Percentiles rank a stretch among this genome's conserved stretches.
These are phyloP conservation scores for Coniophora puteana DNA, from an alignment of 1,284 basidiomycete genomes.

Conservation along the genomic window DNA sequence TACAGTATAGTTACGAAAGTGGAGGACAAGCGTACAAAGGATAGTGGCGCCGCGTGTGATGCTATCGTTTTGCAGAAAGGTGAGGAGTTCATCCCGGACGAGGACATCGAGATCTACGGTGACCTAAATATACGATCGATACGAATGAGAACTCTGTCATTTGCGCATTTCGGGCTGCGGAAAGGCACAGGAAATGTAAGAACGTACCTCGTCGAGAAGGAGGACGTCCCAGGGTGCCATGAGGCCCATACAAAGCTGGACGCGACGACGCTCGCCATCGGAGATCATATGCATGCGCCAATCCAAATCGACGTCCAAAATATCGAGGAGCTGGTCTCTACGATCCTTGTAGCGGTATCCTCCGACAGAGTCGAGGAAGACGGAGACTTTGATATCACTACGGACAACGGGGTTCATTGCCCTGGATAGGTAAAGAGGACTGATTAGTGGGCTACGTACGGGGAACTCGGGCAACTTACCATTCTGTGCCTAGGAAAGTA, in stretches of 20 bases:
- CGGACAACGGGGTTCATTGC: slow-evolving; percentile 97
- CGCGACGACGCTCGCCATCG: slow-evolving; percentile 91
- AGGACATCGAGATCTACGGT: slow-evolving; percentile 99
- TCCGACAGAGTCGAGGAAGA: slow-evolving; percentile 93
- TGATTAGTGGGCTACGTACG: neutral
- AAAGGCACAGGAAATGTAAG: slow-evolving; percentile 2
- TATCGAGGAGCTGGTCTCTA: slow-evolving; percentile 82
- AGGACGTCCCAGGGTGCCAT: slow-evolving; percentile 96
- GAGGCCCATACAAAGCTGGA: slow-evolving; percentile 95
- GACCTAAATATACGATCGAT: slow-evolving; percentile 47
- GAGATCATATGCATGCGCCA: slow-evolving; percentile 94
- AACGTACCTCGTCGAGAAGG: slow-evolving; percentile 83
- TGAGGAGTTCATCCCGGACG: slow-evolving; percentile 88
- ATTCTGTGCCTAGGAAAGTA: slow-evolving; percentile 91
- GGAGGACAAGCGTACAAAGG: slow-evolving; percentile 61
- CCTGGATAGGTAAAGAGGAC: slow-evolving; percentile 41
- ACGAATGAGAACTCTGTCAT: slow-evolving; percentile 3
- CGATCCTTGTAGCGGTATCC: slow-evolving; percentile 92
- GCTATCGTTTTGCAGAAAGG: slow-evolving; percentile 85
- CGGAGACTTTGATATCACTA: slow-evolving; percentile 83
- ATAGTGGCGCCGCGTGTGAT: slow-evolving; percentile 83
- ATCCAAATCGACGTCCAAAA: slow-evolving; percentile 92
- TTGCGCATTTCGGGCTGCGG: neutral
- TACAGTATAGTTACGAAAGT: slow-evolving; percentile 3
- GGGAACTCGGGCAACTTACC: slow-evolving; percentile 41